These are phyloP conservation scores for Claviceps digitariae DNA, from an alignment of 2,329 filamentous ascomycete genomes.

Conservation along the genomic window DNA sequence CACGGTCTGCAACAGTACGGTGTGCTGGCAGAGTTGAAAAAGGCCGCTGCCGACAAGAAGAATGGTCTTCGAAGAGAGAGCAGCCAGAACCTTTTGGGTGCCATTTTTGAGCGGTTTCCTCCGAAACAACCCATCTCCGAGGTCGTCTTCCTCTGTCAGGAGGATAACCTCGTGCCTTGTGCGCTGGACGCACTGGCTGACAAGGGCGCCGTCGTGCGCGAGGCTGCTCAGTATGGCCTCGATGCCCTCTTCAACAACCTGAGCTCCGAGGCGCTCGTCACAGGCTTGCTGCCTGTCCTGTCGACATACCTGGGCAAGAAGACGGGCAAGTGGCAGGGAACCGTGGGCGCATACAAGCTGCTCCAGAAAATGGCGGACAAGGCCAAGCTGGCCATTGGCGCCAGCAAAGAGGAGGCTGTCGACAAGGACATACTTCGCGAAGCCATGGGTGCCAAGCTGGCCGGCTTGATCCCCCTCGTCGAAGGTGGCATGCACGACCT, in stretches of 20 bases:
- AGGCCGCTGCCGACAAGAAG: slow-evolving; percentile 90
- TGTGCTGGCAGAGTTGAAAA: slow-evolving; percentile 41
- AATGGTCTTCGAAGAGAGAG: slow-evolving; percentile 73
- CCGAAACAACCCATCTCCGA: slow-evolving; percentile 65
- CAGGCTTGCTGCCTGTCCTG: slow-evolving; percentile 67
- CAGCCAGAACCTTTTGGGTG: slow-evolving; percentile 87
- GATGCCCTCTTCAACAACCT: slow-evolving; percentile 77
- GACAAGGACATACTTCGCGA: slow-evolving; percentile 85
- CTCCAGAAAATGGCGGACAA: slow-evolving; percentile 92
- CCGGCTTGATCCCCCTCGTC: slow-evolving; percentile 77
- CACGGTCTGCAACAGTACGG: slow-evolving; percentile 39
- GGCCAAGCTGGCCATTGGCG: slow-evolving; percentile 70
- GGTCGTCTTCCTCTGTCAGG: slow-evolving; percentile 67
- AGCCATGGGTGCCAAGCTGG: slow-evolving; percentile 77
- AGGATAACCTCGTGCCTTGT: slow-evolving; percentile 56
- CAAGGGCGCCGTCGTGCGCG: slow-evolving; percentile 77
- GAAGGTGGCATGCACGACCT: slow-evolving; percentile 94
- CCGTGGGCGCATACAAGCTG: slow-evolving; percentile 71
- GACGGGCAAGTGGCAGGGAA: slow-evolving; percentile 94
- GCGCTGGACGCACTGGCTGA: slow-evolving; percentile 80
- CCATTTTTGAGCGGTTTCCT: slow-evolving; percentile 83
- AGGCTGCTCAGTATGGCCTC: slow-evolving; percentile 86
- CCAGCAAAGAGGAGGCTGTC: slow-evolving; percentile 66
- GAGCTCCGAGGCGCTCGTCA: slow-evolving; percentile 68
- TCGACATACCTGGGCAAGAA: slow-evolving; percentile 64